Evolutionary conservation across 805 yeast genomes (phyloP).

Genomic region (Isabelozyma rhagii): DNA sequence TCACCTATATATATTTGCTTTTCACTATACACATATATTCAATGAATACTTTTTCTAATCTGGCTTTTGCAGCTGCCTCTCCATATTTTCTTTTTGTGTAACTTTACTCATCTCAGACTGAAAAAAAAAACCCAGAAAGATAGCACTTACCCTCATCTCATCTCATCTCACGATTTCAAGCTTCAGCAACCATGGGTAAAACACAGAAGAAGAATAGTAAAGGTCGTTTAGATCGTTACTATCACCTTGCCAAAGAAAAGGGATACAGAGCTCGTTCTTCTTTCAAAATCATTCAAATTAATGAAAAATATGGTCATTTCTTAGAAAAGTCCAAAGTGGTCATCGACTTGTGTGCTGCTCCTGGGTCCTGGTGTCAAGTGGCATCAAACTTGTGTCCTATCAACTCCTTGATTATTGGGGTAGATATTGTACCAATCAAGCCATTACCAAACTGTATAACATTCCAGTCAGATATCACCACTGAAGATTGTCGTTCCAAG

Average conservation of each 20-base stretch:
- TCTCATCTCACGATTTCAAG: not conserved
- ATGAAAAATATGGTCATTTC: slow-evolving; percentile 95
- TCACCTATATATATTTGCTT: not conserved
- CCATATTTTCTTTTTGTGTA: not conserved
- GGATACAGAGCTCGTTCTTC: slow-evolving; percentile 99
- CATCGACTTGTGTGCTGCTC: slow-evolving; percentile 97
- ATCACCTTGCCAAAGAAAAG: slow-evolving; percentile 93
- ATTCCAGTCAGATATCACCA: slow-evolving; percentile 95
- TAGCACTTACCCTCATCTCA: not conserved
- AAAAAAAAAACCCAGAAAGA: not conserved
- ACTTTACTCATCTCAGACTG: not conserved
- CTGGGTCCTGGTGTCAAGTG: slow-evolving; percentile 99
- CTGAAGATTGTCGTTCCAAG: slow-evolving; percentile 94
- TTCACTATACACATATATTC: too few species aligned
- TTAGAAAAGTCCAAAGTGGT: slow-evolving; percentile 92
- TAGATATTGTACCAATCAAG: slow-evolving; percentile 97
- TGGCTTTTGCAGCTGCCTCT: not conserved
- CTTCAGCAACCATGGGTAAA: slow-evolving; percentile 63
- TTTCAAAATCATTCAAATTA: slow-evolving; percentile 89
- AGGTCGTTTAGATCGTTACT: slow-evolving; percentile 99
- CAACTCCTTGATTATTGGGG: slow-evolving; percentile 92
- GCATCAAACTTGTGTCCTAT: slow-evolving; percentile 92
- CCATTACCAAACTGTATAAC: slow-evolving; percentile 93
- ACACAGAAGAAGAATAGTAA: slow-evolving; percentile 93
- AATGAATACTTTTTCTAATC: not conserved